Evolutionary conservation across 176 grass and related monocot species (phyloP), one percentile per base, ranked within the genome.

Genomic region (Leersia perrieri): DNA sequence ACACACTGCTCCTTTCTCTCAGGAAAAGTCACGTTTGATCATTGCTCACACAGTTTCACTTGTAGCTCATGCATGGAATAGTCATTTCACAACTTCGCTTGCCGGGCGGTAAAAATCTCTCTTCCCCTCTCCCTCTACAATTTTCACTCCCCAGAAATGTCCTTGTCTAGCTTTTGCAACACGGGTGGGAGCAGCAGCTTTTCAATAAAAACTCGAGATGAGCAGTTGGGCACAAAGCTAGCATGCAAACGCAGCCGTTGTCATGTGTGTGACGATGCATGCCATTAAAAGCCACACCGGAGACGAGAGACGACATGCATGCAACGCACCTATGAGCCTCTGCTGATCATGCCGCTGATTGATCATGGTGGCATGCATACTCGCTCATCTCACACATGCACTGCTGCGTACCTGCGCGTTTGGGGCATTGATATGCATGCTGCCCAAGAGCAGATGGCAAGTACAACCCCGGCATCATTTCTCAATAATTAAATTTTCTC

Each of bases 401-500:
- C 11, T 45, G 42, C 42, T 45, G 42, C 42, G 40, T 42, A 42
- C 11, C 11, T 8, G 39, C 39, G 7, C 39, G 39, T 23, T 30
- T 42, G 32, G 73, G n/a, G 11, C 78, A 78, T 82, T 86, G 83
- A 90, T 86, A 68, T 30, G 72, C 82, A 85, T 74, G 39, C 88
- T 90, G 79, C 79, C 66, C 62, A 69, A 68, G 69, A 74, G 72
- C 79, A 73, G 83, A 85, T 63, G 73, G 74, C 86, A 91, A 88
- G 93, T 90, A 92, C 87, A 92, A 64, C 73, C 69, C 35, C 69
- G 76, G 28, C 81, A 82, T 92, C 90, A 92, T 95, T 83, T 85
- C 87, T 76, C 84, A 95, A 95, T 88, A 90, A 92, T 92, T 76
- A 82, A 87, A 75, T 82, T 89, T 79, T 25, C 53, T n/a, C 73